Evolutionary conservation across 2,329 filamentous ascomycete species (phyloP), one percentile per base, ranked within the genome.

Genomic region (Orbilia brochopaga): DNA sequence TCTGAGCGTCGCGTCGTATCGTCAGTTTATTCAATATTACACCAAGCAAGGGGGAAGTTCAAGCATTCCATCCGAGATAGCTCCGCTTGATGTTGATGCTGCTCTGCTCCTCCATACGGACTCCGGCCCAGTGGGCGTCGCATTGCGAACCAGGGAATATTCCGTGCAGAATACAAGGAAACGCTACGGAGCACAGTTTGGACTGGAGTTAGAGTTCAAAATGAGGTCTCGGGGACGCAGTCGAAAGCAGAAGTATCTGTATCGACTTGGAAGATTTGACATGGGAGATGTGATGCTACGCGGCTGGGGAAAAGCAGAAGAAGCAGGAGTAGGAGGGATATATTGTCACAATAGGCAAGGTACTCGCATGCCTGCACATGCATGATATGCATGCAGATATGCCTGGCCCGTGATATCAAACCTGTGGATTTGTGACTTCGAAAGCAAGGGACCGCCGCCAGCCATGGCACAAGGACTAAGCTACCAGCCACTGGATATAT

Each of bases 301-400:
- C 37, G 37, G 37, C 37, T 42, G 37, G 37, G 37, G n/a, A 15
- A 37, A 13, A 17, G 37, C 11, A 32, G 27, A 32, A 8, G 27
- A 3, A 8, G 27, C 27, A 32, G 3, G 27, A 32, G 27, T 3
- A 32, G 27, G 27, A 32, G 27, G 27, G 27, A 32, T 32, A 32
- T 32, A 32, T 32, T 42, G n/a, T 42, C 37, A 42, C 37, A 42
- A 42, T 13, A 15, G 37, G 13, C 37, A 42, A 42, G 37, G 37
- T 13, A 15, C 37, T 42, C 15, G 37, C 37, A 42, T 13, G 37
- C 37, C 37, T 17, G 37, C 37, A 42, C 37, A 5, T 42, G 37
- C 37, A 42, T 42, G 37, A 42, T 42, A 42, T 42, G 37, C 37
- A 42, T 42, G 37, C 37, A 42, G 37, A 42, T 42, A 42, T 17